Evolutionary conservation across 192 early-diverging fungal genomes (phyloP), one percentile per base, ranked within the genome.

Genomic region (Coemansia sp.): DNA sequence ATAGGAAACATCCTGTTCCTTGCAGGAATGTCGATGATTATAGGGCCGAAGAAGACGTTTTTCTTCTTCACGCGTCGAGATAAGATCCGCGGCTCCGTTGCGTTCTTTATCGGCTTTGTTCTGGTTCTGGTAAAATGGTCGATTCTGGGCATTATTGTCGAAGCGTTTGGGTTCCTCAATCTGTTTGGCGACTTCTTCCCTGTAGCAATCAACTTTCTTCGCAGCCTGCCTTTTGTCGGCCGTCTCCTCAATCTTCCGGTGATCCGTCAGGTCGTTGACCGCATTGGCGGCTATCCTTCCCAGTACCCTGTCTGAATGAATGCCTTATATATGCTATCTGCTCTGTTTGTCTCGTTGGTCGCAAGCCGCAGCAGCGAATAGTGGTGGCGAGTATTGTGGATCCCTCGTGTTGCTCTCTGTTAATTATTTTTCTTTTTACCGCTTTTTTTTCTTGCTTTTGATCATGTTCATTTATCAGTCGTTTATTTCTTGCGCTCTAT

Each of bases 171-270:
- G 8, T 98, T 99, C 74, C 86, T 99, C 61, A 99, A 99, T 74
- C 78, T 99, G 53, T 99, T 99, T 89, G 97, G 97, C 53, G 97
- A 99, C 85, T 99, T 99, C 73, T 97, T 99, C 85, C 95, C 95
- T 1, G 93, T 95, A 43, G 89, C 93, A 20, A 75, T 99, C 59
- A 85, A 89, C 41, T 97, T 98, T 65, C 84, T 98, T 69, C 87
- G 95, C 72, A 86, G 88, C 67, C 63, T 99, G 58, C 97, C 97
- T 4, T 55, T 98, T 37, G 94, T 99, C 72, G 97, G 97, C 37
- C 89, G 87, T 10, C 66, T 98, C 20, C 74, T 99, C 59, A 93
- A 87, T 67, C 85, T 92, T 44, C 97, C 97, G 16, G 90, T 86
- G 16, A 88, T 98, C 61, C 85, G 92, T 45, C 88, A 90, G 71